Conservation (phyloP, 495 filamentous ascomycete genomes). For the Cenococcum geophilum region DNA sequence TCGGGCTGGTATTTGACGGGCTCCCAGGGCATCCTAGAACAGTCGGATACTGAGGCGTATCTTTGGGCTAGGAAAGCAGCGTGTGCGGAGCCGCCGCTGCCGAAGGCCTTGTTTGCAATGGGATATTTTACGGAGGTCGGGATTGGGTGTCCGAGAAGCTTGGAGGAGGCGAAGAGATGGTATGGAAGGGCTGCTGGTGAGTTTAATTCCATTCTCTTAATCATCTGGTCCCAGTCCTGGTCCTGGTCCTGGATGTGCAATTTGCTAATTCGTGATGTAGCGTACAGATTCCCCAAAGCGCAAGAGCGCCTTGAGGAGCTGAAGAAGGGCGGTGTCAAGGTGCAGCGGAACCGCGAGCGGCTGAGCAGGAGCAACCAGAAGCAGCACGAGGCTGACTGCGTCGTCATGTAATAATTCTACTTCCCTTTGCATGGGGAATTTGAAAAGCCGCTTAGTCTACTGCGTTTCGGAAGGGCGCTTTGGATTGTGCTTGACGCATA, state of each 20-base stretch:
- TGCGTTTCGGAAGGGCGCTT: too few relatives aligned
- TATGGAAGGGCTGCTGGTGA: conserved; percentile 96
- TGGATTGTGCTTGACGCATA: too few relatives aligned
- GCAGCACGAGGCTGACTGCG: conserved; percentile 78
- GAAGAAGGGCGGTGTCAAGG: conserved; percentile 65
- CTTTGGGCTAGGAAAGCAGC: conserved; percentile 95
- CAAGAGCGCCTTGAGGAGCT: conserved; percentile 87
- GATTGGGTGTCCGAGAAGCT: conserved; percentile 75
- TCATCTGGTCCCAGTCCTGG: conserved; percentile 6
- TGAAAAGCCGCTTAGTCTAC: too few relatives aligned
- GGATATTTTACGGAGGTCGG: conserved; percentile 95
- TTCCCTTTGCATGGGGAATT: too few relatives aligned
- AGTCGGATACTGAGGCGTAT: conserved; percentile 94
- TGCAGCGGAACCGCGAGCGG: conserved; percentile 63
- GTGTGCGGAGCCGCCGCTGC: conserved; percentile 58
- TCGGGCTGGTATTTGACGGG: conserved; percentile 97
- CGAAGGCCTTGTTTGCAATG: conserved; percentile 96
- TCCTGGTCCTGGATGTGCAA: neutral
- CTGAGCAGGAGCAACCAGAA: conserved; percentile 79
- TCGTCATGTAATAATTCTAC: conserved; percentile 56
- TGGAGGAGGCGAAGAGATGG: conserved; percentile 96
- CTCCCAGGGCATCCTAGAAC: conserved; percentile 75
- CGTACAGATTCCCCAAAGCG: conserved; percentile 90
- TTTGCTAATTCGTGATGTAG: conserved; percentile 43
- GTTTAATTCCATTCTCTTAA: conserved; percentile 38